These are phyloP conservation scores for Protomyces lactucae-debilis DNA, from an alignment of 1,139 yeast genomes.

Conservation along the genomic window DNA sequence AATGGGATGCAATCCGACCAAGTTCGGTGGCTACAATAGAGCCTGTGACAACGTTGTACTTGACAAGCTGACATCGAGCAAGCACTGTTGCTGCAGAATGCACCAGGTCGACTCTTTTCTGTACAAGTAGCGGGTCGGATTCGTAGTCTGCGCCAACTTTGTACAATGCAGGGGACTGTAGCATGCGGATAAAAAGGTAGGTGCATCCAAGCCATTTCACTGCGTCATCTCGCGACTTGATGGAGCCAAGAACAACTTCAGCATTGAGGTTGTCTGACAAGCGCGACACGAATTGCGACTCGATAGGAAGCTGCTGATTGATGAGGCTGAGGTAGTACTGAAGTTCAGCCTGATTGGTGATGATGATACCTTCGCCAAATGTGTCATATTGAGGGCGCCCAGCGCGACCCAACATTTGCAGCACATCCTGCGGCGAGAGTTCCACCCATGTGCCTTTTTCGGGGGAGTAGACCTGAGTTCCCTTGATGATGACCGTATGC, in stretches of 20 bases:
- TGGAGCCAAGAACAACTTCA: slow-evolving; percentile 71
- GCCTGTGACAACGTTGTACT: slow-evolving; percentile 54
- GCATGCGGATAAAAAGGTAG: slow-evolving; percentile 76
- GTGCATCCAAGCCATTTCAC: slow-evolving; percentile 75
- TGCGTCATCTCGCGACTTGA: slow-evolving; percentile 60
- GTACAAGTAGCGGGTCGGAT: slow-evolving; percentile 47
- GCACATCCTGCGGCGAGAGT: slow-evolving; percentile 84
- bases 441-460: slow-evolving; percentile 85
- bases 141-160: slow-evolving; percentile 66
- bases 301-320: slow-evolving; percentile 88
- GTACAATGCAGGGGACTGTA: slow-evolving; percentile 64
- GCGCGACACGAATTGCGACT: slow-evolving; percentile 71
- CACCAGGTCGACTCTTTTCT: slow-evolving; percentile 60
- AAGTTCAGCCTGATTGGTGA: slow-evolving; percentile 78
- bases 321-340: slow-evolving; percentile 83
- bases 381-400: slow-evolving; percentile 94
- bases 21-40: slow-evolving; percentile 59
- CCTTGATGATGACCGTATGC: slow-evolving; percentile 90
- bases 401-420: slow-evolving; percentile 94
- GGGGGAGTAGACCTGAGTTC: slow-evolving; percentile 91
- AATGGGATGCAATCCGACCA: slow-evolving; percentile 82
- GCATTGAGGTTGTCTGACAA: slow-evolving; percentile 78
- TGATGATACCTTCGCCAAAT: slow-evolving; percentile 89
- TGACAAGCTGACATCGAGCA: slow-evolving; percentile 48
- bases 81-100: slow-evolving; percentile 70